A percentile compares a stretch with the other conserved stretches of the same genome.
Conservation (phyloP, 495 filamentous ascomycete genomes). For the Podospora conica region DNA sequence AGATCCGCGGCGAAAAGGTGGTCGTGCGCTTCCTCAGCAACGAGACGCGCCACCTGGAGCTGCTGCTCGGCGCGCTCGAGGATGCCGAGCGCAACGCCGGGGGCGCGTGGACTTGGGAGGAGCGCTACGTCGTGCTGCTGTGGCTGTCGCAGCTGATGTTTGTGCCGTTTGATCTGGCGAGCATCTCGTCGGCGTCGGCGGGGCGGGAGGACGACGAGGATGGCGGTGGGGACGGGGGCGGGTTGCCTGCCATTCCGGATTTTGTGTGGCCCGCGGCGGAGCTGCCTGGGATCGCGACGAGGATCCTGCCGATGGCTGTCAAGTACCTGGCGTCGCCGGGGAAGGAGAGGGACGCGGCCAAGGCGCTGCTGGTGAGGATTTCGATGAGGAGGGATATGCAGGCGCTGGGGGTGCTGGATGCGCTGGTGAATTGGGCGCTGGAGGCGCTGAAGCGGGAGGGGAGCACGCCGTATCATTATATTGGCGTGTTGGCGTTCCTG, state of each 20-base stretch:
- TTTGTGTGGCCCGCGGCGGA: slow-evolving; percentile 41
- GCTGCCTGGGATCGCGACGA: slow-evolving; percentile 61
- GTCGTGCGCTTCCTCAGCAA: slow-evolving; percentile 84
- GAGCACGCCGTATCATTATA: slow-evolving; percentile 45
- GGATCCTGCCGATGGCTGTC: slow-evolving; percentile 65
- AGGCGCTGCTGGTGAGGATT: slow-evolving; percentile 70
- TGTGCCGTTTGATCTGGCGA: slow-evolving; percentile 85
- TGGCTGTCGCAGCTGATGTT: slow-evolving; percentile 92
- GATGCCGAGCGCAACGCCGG: slow-evolving; percentile 27
- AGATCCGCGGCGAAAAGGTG: slow-evolving; percentile 88
- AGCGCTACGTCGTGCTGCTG: slow-evolving; percentile 78
- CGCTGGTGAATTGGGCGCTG: slow-evolving; percentile 63
- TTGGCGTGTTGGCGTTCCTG: slow-evolving; percentile 74
- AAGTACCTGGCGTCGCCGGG: slow-evolving; percentile 66
- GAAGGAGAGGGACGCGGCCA: slow-evolving; percentile 84
- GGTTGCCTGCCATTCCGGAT: slow-evolving; percentile 26
- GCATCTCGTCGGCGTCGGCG: slow-evolving; percentile 58
- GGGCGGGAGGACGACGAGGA: slow-evolving; percentile 10
- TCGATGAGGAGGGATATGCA: slow-evolving; percentile 86
- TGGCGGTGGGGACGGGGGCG: slow-evolving; percentile 28
- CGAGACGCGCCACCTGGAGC: slow-evolving; percentile 76
- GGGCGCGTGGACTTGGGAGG: slow-evolving; percentile 65
- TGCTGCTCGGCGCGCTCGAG: slow-evolving; percentile 63
- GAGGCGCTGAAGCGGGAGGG: slow-evolving; percentile 41
- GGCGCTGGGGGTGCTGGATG: slow-evolving; percentile 58